These are phyloP conservation scores for Chrysosporium keratinophilum DNA, from an alignment of 2,329 filamentous ascomycete species.

Conservation along the genomic window DNA sequence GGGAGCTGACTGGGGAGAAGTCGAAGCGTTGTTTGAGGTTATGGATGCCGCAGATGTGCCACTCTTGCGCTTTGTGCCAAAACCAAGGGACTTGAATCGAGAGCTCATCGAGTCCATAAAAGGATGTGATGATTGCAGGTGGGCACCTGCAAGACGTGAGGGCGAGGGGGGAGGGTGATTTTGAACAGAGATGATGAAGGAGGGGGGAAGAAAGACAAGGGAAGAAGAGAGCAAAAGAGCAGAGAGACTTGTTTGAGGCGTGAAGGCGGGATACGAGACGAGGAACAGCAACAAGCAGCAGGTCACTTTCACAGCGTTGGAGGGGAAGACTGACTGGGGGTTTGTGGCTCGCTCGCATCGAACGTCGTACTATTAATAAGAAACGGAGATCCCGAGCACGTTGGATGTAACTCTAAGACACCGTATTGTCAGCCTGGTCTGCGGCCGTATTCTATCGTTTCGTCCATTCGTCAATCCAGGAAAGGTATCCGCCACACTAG, in stretches of 20 bases:
- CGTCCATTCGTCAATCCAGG: neutral
- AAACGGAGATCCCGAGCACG: neutral
- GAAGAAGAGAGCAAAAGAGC: slow-evolving; percentile 9
- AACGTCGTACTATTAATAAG: neutral
- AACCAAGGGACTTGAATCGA: slow-evolving; percentile 42
- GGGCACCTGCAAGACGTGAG: slow-evolving; percentile 17
- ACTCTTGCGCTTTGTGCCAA: slow-evolving; percentile 42
- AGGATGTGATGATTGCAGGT: slow-evolving; percentile 12
- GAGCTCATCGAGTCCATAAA: slow-evolving; percentile 43
- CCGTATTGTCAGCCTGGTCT: neutral
- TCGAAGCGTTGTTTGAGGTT: slow-evolving; percentile 25
- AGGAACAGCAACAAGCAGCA: neutral
- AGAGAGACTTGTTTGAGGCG: slow-evolving; percentile 4
- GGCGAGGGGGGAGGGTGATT: slow-evolving; percentile 12
- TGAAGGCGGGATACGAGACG: slow-evolving; percentile 3
- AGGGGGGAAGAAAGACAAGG: slow-evolving; percentile 14
- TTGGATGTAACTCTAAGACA: neutral
- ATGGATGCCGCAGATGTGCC: slow-evolving; percentile 30
- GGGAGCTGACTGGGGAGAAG: slow-evolving; percentile 30
- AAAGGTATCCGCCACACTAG: neutral
- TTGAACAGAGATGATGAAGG: slow-evolving; percentile 12
- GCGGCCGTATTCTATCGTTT: neutral
- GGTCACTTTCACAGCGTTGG: neutral
- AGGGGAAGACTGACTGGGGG: slow-evolving; percentile 4
- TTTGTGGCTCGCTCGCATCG: too few relatives aligned